Base-by-base conservation (phyloP, 2,329 filamentous ascomycete genomes). In the Verticillium isaacii region DNA sequence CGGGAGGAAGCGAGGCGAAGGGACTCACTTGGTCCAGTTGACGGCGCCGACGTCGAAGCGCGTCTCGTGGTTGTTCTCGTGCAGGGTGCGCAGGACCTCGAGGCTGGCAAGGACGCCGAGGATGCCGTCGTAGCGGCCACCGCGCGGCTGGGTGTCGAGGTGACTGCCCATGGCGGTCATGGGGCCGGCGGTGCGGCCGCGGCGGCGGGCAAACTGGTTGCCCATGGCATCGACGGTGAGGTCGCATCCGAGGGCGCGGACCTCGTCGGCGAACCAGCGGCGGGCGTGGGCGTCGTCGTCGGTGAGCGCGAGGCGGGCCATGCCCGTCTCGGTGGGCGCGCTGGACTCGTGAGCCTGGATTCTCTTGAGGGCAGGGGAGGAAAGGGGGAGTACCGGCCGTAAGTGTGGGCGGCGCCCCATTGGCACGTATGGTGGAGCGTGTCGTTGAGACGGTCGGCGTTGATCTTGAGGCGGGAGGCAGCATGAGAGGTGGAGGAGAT, bases 41-140 rank as follows among this genome's bases (percentile, higher is more conserved):
- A 93, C 85, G 1, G 93, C 85, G 1, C 89, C 90, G 0, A 93
- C 82, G 1, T 88, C 88, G 45, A 85, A 89, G 55, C 89, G 83
- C 0, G 91, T 93, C 69, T 89, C 82, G 2, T 89, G 78, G 25
- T 83, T 78, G 64, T 88, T 83, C 19, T 93, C 90, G 5, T 87
- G 80, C 55, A 96, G 77, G 0, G 86, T 82, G 63, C 81, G 84
- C 15, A 95, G 76, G 72, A 90, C 87, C 74, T 95, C 91, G 0
- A 95, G 78, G 0, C 87, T 91, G 1, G 90, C 86, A 29, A 85
- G 80, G 5, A 95, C 83, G 8, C 91, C 91, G 0, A 95, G 74
- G 36, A 94, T 92, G 0, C 91, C 91, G 69, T 93, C 90, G 64
- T 93, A 92, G 32, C 89, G 76, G 0, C 89, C 89, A 1, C 89